These are phyloP conservation scores for Chlorophyllum brunneum DNA, from an alignment of 768 basidiomycete species.

Conservation along the genomic window DNA sequence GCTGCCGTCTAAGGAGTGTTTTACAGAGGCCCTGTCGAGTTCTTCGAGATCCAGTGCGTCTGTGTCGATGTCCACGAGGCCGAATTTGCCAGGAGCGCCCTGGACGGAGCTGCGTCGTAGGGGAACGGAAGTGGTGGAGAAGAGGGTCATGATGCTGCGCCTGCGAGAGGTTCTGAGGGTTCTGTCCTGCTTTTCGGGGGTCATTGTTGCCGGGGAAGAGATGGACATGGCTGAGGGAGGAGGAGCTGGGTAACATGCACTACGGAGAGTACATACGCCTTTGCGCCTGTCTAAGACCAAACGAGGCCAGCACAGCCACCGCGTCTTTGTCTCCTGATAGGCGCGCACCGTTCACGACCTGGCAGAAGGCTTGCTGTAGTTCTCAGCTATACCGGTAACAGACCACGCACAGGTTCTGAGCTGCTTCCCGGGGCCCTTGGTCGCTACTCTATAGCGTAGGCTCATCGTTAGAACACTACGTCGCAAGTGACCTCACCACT, in stretches of 20 bases:
- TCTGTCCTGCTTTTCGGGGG: background rate
- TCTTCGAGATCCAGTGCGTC: slow-evolving; percentile 1
- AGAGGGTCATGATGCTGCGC: slow-evolving; percentile 31
- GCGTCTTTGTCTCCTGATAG: background rate
- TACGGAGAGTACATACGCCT: slow-evolving; percentile 10
- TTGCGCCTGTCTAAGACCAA: slow-evolving; percentile 7
- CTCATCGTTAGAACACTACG: no score
- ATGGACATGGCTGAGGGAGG: background rate
- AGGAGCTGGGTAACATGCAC: slow-evolving; percentile 9
- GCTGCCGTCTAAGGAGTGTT: background rate
- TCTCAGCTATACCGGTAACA: no score
- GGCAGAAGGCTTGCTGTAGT: background rate
- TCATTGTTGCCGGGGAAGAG: background rate
- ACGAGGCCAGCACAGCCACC: slow-evolving; percentile 7
- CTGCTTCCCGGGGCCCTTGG: no score
- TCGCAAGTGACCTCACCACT: no score
- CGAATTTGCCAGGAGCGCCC: slow-evolving; percentile 13
- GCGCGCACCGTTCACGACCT: background rate
- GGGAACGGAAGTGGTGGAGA: slow-evolving; percentile 27
- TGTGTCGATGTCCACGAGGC: slow-evolving; percentile 18
- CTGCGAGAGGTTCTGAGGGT: slow-evolving; percentile 16
- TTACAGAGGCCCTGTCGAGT: background rate
- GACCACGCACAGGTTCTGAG: no score
- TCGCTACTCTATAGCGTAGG: no score
- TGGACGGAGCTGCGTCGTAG: slow-evolving; percentile 24